These are phyloP conservation scores for Tausonia pullulans DNA, from an alignment of 1,284 basidiomycete species.

Conservation along the genomic window DNA sequence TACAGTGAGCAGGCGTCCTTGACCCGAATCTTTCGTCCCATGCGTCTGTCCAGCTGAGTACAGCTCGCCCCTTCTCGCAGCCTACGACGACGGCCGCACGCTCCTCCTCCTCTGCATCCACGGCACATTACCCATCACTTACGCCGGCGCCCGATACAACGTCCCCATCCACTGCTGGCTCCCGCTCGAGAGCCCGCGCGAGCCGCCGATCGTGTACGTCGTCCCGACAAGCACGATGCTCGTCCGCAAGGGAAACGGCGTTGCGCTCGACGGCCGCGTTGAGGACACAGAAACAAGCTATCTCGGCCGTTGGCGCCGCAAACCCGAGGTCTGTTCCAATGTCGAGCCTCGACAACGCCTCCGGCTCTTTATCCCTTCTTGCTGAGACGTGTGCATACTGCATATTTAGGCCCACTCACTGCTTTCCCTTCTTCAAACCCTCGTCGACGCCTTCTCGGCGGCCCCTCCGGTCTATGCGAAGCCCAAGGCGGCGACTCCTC, in stretches of 20 bases:
- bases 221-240: constrained; percentile 89
- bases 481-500: constrained; percentile 35
- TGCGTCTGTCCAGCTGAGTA: background rate
- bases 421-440: constrained; percentile 25
- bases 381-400: too few species aligned
- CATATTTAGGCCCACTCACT: constrained; percentile 24
- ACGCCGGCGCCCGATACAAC: constrained; percentile 69
- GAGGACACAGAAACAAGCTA: constrained; percentile 46
- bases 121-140: constrained; percentile 81
- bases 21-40: constrained; percentile 18
- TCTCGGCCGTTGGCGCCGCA: constrained; percentile 62
- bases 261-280: constrained; percentile 69
- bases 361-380: too few species aligned
- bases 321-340: constrained; percentile 58
- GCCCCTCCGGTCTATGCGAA: constrained; percentile 87
- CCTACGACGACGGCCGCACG: constrained; percentile 86
- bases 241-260: constrained; percentile 58
- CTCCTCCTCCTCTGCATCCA: constrained; percentile 81
- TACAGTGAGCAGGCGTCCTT: constrained; percentile 53
- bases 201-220: constrained; percentile 83
- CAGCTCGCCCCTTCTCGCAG: constrained; percentile 35
- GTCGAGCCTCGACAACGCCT: too few species aligned
- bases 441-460: constrained; percentile 57
- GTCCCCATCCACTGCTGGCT: constrained; percentile 90
- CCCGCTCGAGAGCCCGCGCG: constrained; percentile 63